Evolutionary conservation across 768 basidiomycete genomes (phyloP), one percentile per base, ranked within the genome.

Genomic region (Boletus barrowsii): DNA sequence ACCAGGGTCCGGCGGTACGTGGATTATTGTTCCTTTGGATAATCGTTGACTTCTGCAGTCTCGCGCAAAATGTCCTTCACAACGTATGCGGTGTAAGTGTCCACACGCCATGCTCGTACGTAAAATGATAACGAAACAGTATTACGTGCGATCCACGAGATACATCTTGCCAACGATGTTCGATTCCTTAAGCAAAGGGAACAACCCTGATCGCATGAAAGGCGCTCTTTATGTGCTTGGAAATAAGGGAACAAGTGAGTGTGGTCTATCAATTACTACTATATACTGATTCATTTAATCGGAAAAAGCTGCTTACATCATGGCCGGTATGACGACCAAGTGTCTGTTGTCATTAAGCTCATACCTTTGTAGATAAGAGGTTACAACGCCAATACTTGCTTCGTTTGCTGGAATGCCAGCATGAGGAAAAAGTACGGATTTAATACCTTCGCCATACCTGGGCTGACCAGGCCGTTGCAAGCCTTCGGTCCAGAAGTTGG

Each of bases 151-250:
- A 53, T 88, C 88, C 7, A 89, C 86, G 29, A 78, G 83, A 62
- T 80, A 81, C 57, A 76, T 80, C 42, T 74, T 89, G 29, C 84
- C 87, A 6, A 69, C 73, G 20, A 69, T 88, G 43, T 83, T 86
- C 62, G 75, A 78, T 54, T 83, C 86, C 5, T 71, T 91, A 46
- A 71, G 71, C 51, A 87, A 83, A 63, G 93, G 89, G 7, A 85
- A 81, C 53, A 92, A 95, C 64, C 88, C 93, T 10, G 94, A 98
- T 70, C 80, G 88, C 24, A 95, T 97, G 85, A 98, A 98, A 73
- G 96, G 96, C 9, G 93, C 92, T 17, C 75, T 96, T 39, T 94
- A 93, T 66, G 77, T 90, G 18, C 70, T 91, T 10, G 83, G 83
- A 73, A 84, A 86, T 62, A 88, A 87, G 69, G 84, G 81, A 30